Evolutionary conservation across 2,329 filamentous ascomycete genomes (phyloP).

Genomic region (Epichloe amarillans): DNA sequence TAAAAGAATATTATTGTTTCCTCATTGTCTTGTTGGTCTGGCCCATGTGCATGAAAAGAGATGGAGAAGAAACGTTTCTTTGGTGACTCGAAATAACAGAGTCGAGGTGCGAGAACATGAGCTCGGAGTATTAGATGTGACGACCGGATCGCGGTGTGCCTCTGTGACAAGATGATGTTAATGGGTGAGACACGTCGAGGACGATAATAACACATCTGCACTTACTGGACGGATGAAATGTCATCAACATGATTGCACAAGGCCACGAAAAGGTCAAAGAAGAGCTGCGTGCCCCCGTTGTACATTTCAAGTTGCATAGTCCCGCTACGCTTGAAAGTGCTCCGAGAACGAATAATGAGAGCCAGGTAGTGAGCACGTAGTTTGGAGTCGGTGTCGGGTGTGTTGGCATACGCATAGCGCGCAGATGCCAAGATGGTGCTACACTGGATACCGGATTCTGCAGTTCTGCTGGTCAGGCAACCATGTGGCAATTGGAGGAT

Average conservation of each 20-base stretch:
- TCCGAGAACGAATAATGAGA: conserved; percentile 76
- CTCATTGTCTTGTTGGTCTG: background rate
- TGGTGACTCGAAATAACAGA: background rate
- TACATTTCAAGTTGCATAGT: conserved; percentile 96
- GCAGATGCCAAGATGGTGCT: conserved; percentile 76
- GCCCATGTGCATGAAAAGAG: conserved; percentile 2
- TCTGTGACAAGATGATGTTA: conserved; percentile 11
- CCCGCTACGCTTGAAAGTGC: conserved; percentile 83
- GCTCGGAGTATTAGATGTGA: conserved; percentile 15
- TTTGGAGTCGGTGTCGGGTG: conserved; percentile 81
- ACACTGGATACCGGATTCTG: conserved; percentile 66
- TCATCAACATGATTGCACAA: conserved; percentile 82
- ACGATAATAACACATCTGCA: conserved; percentile 5
- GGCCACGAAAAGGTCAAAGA: conserved; percentile 89
- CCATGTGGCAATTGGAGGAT: background rate
- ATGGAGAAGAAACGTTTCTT: background rate
- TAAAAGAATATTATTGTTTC: background rate
- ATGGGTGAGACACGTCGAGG: background rate
- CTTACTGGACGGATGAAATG: conserved; percentile 43
- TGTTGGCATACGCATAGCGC: conserved; percentile 81
- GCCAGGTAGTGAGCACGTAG: conserved; percentile 83
- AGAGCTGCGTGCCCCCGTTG: conserved; percentile 65
- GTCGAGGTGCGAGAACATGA: conserved; percentile 3
- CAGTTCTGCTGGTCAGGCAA: conserved; percentile 4
- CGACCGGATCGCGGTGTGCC: conserved; percentile 35